Evolutionary conservation across 306 rosid species (phyloP).

Genomic region (Trifolium dubium): DNA sequence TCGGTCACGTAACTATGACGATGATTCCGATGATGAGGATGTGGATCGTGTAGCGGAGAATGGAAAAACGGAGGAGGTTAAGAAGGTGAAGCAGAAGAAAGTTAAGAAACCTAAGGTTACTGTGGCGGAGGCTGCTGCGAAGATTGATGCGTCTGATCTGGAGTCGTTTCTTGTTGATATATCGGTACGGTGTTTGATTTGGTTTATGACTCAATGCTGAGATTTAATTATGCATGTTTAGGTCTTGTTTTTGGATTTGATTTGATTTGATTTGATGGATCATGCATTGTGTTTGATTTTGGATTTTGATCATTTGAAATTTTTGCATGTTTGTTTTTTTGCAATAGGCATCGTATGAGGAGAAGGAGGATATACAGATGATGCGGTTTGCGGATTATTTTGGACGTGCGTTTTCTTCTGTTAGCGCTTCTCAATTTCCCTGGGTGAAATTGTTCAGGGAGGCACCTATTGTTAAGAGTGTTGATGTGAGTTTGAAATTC

Average conservation of each 20-base stretch:
- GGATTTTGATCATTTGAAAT: not conserved
- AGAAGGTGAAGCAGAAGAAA: conserved; percentile 87
- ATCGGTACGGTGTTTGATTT: conserved; percentile 58
- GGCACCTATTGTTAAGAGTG: conserved; percentile 73
- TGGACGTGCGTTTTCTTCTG: conserved; percentile 81
- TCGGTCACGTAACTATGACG: conserved; percentile 41
- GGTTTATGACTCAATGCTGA: conserved; percentile 33
- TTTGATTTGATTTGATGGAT: conserved; percentile 39
- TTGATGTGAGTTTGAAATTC: conserved; percentile 72
- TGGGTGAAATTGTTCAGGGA: conserved; percentile 89
- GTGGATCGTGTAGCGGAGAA: conserved; percentile 52
- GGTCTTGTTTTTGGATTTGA: conserved; percentile 53
- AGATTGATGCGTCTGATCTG: conserved; percentile 74
- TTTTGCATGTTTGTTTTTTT: conserved; percentile 26
- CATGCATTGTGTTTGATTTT: conserved; percentile 17
- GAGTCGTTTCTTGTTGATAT: conserved; percentile 63
- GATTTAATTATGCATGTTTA: conserved; percentile 32
- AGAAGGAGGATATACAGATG: conserved; percentile 72
- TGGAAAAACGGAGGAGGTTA: conserved; percentile 64
- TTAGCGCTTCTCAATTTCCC: conserved; percentile 85
- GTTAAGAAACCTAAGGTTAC: conserved; percentile 90
- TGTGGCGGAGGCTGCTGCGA: conserved; percentile 80
- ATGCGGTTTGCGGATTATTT: conserved; percentile 91
- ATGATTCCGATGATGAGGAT: conserved; percentile 65
- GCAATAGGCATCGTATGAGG: conserved; percentile 62